phyloP scores from a whole-genome alignment of 306 rosid species.

The Pyrus betulifolia region DNA sequence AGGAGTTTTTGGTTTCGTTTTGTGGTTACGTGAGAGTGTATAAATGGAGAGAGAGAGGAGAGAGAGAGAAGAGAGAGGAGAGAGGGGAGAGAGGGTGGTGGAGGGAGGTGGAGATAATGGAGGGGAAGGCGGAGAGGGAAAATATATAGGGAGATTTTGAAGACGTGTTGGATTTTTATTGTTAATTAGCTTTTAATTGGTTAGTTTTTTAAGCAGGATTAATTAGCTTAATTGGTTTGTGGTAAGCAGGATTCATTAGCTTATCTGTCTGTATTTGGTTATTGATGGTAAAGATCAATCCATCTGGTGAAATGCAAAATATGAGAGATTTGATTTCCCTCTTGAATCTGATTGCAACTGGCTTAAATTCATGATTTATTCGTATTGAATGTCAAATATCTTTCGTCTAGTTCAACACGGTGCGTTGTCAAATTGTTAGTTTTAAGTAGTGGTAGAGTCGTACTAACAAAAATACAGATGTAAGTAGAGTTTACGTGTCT shows the following conservation, averaged over 20 bases:
- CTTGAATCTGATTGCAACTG: background rate
- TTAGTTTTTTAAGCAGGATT: background rate
- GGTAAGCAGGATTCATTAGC: background rate
- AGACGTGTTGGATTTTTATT: background rate
- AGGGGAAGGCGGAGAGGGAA: background rate
- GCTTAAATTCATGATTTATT: background rate
- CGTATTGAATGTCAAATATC: background rate
- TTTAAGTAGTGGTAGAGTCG: too few species aligned
- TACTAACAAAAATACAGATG: too few species aligned
- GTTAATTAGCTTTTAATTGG: background rate
- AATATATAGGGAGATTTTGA: constrained; percentile 17
- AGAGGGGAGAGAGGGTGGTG: background rate
- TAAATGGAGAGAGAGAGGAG: background rate
- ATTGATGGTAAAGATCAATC: background rate
- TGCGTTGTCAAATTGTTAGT: background rate
- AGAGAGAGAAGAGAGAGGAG: background rate
- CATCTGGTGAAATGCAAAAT: background rate
- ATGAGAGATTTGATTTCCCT: background rate
- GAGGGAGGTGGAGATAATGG: background rate
- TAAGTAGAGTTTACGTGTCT: too few species aligned
- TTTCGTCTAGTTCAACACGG: too few species aligned
- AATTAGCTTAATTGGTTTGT: background rate
- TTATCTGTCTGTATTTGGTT: background rate
- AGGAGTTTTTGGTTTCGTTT: background rate
- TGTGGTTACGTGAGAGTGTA: background rate